Percentiles rank a stretch among this genome's conserved stretches.
phyloP scores from a whole-genome alignment of 1,284 basidiomycete genomes.

The Cryptococcus sp. region DNA sequence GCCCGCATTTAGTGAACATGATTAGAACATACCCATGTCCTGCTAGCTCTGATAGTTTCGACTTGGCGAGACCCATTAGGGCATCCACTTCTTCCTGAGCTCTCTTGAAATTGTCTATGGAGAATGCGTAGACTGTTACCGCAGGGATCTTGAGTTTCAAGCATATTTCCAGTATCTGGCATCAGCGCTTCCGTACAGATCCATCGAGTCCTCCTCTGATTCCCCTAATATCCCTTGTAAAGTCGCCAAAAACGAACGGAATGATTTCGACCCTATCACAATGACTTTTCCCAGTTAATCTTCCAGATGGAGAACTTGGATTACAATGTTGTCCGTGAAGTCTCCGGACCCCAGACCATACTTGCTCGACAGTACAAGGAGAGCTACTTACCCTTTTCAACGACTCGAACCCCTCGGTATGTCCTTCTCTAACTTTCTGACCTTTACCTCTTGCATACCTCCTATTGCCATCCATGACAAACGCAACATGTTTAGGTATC shows the following conservation, averaged over 20 bases:
- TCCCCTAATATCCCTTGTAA: not conserved
- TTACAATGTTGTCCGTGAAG: not conserved
- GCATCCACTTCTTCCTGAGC: slow-evolving; percentile 77
- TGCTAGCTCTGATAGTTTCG: slow-evolving; percentile 76
- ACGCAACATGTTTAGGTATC: slow-evolving; percentile 84
- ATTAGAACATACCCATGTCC: slow-evolving; percentile 63
- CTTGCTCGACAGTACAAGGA: not conserved
- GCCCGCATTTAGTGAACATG: not conserved
- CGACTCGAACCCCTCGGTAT: slow-evolving; percentile 78
- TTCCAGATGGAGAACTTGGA: too few species aligned
- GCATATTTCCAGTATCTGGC: slow-evolving; percentile 75
- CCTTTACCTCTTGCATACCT: slow-evolving; percentile 75
- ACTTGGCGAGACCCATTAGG: slow-evolving; percentile 78
- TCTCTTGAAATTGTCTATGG: slow-evolving; percentile 97
- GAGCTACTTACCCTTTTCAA: slow-evolving; percentile 63
- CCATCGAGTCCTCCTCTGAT: too few species aligned
- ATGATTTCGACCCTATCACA: too few species aligned
- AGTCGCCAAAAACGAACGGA: too few species aligned
- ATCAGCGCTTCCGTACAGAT: not conserved
- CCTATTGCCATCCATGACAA: slow-evolving; percentile 98
- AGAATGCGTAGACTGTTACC: slow-evolving; percentile 92
- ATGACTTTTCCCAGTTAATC: too few species aligned
- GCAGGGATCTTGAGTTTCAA: slow-evolving; percentile 68
- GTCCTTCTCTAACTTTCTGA: slow-evolving; percentile 67
- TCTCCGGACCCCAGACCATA: too few species aligned